These are phyloP conservation scores for Suhomyces anneliseae DNA, from an alignment of 1,139 yeast genomes.

Conservation along the genomic window DNA sequence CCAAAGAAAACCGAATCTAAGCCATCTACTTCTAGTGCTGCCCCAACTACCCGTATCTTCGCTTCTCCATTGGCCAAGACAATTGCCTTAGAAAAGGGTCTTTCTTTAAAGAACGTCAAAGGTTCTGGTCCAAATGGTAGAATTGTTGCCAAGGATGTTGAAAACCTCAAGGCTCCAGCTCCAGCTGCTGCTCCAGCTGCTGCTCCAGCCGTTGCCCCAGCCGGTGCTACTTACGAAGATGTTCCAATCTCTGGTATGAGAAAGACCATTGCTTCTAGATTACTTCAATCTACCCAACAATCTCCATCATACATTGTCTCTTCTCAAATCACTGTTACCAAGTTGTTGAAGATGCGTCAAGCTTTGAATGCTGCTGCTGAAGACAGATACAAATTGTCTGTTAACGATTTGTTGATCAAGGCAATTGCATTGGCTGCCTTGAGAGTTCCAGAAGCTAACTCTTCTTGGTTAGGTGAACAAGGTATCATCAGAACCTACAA, in stretches of 20 bases:
- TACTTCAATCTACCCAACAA: constrained; percentile 78
- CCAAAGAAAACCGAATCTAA: constrained; percentile 18
- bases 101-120: constrained; percentile 77
- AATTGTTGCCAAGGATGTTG: constrained; percentile 88
- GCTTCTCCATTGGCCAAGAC: constrained; percentile 97
- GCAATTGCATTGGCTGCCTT: constrained; percentile 88
- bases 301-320: constrained; percentile 93
- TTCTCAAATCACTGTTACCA: constrained; percentile 80
- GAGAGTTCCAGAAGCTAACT: constrained; percentile 91
- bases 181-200: constrained; percentile 48
- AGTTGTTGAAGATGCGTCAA: constrained; percentile 88
- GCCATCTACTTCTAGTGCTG: constrained; percentile 21
- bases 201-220: constrained; percentile 43
- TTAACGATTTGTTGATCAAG: constrained; percentile 91
- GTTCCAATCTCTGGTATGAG: constrained; percentile 90
- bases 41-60: constrained; percentile 62
- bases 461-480: constrained; percentile 89
- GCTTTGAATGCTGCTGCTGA: constrained; percentile 83
- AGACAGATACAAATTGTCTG: constrained; percentile 87
- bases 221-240: constrained; percentile 68
- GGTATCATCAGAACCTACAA: constrained; percentile 90
- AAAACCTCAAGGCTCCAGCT: constrained; percentile 54
- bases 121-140: constrained; percentile 97
- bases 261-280: constrained; percentile 87
- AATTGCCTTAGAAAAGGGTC: constrained; percentile 90